These are phyloP conservation scores for Syzygium syzygioides DNA, from an alignment of 441 rosid genomes.

Conservation along the genomic window DNA sequence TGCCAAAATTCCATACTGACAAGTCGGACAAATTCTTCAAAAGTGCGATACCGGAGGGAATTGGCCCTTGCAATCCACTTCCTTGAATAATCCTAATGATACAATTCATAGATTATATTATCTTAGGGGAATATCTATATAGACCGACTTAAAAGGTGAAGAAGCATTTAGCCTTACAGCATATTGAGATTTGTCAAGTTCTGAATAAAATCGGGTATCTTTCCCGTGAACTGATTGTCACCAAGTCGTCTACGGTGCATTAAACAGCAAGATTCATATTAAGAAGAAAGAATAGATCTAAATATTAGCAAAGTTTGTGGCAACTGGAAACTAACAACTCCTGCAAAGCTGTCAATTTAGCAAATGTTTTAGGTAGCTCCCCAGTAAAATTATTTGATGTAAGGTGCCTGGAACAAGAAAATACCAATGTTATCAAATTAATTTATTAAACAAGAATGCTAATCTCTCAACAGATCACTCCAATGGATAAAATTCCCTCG, in stretches of 20 bases:
- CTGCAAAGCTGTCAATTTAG: background rate
- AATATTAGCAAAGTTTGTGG: background rate
- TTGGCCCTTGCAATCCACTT: slow-evolving; percentile 2
- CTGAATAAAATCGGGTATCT: background rate
- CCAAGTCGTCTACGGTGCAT: background rate
- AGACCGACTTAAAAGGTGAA: background rate
- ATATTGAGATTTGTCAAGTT: background rate
- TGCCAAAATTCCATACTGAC: background rate
- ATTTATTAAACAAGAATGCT: background rate
- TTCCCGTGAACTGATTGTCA: background rate
- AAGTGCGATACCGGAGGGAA: background rate
- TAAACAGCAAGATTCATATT: background rate
- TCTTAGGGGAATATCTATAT: background rate
- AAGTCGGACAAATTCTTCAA: background rate
- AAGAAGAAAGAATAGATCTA: background rate
- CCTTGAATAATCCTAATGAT: background rate
- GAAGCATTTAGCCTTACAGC: background rate
- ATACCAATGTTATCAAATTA: too few relatives aligned
- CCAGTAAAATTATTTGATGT: background rate
- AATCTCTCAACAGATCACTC: background rate
- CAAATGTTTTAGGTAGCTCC: background rate
- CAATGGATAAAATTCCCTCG: background rate
- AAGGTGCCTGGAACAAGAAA: background rate
- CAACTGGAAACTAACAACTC: background rate
- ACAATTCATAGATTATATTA: background rate